Conservation (phyloP, 805 yeast genomes). For the Lachancea meyersii region DNA sequence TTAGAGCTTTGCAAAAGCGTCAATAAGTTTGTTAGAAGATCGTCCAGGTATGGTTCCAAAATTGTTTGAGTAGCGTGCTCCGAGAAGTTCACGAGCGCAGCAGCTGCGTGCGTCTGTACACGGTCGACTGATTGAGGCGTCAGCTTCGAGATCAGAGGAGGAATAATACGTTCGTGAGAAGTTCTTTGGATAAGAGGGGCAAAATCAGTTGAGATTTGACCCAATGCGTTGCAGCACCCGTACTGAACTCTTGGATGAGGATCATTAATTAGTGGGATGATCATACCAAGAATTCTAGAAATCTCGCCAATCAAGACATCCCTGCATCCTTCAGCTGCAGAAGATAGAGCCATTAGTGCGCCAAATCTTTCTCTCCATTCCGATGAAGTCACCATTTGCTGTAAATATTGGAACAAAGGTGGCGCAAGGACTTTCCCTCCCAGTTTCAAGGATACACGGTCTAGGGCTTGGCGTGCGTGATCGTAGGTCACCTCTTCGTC, state of each 20-base stretch:
- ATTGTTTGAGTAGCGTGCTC: slow-evolving; percentile 86
- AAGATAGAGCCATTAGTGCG: slow-evolving; percentile 91
- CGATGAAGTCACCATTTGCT: slow-evolving; percentile 67
- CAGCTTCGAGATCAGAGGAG: slow-evolving; percentile 80
- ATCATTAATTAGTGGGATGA: slow-evolving; percentile 78
- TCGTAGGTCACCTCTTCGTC: slow-evolving; percentile 82
- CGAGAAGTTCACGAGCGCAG: slow-evolving; percentile 91
- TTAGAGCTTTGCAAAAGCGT: slow-evolving; percentile 77
- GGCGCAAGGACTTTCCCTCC: slow-evolving; percentile 80
- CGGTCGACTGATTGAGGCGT: slow-evolving; percentile 71
- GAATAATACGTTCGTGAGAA: slow-evolving; percentile 72
- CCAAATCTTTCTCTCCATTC: slow-evolving; percentile 96
- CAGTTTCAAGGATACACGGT: slow-evolving; percentile 76
- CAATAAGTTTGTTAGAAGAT: slow-evolving; percentile 64
- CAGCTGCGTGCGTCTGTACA: slow-evolving; percentile 98
- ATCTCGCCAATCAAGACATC: slow-evolving; percentile 81
- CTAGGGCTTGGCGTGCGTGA: slow-evolving; percentile 92
- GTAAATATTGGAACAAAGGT: slow-evolving; percentile 80
- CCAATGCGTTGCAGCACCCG: slow-evolving; percentile 94
- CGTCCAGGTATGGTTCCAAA: slow-evolving; percentile 89
- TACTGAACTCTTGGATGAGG: slow-evolving; percentile 92
- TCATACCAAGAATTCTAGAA: slow-evolving; percentile 73
- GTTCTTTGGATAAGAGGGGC: slow-evolving; percentile 82
- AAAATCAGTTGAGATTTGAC: slow-evolving; percentile 95
- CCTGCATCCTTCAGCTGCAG: slow-evolving; percentile 96